A percentile compares a stretch with the other conserved stretches of the same genome.
These are phyloP conservation scores for Aspergillus sp. DNA, from an alignment of 2,329 filamentous ascomycete genomes.

Conservation along the genomic window DNA sequence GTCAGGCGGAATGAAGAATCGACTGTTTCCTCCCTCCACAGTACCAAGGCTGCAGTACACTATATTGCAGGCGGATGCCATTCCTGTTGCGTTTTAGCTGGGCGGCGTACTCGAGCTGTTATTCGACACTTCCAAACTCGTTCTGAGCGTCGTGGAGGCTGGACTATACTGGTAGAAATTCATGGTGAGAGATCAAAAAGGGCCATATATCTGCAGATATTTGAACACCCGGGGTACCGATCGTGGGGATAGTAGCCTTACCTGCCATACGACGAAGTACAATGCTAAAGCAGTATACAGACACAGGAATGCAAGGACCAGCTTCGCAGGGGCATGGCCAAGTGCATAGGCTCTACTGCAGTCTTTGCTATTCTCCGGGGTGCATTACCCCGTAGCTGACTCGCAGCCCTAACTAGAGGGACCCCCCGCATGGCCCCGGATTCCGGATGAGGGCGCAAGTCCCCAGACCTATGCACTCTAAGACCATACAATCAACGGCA, in stretches of 20 bases:
- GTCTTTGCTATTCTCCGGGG: not conserved
- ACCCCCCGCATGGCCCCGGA: not conserved
- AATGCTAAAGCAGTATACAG: not conserved
- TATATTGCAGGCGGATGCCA: not conserved
- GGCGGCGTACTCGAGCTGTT: not conserved
- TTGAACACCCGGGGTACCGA: too few relatives aligned
- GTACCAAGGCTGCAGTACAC: not conserved
- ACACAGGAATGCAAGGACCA: not conserved
- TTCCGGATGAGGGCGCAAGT: not conserved
- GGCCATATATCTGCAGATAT: not conserved
- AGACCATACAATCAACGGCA: not conserved
- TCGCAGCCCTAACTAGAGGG: not conserved
- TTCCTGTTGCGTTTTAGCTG: not conserved
- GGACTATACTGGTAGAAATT: not conserved
- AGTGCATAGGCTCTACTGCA: not conserved
- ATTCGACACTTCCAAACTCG: not conserved
- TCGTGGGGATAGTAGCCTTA: too few relatives aligned
- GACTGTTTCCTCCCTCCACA: too few relatives aligned
- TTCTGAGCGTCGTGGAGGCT: not conserved
- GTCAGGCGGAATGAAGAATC: too few relatives aligned
- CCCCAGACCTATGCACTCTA: not conserved
- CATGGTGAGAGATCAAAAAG: too few relatives aligned
- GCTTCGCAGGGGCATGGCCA: not conserved
- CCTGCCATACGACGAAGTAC: too few relatives aligned
- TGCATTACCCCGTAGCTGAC: not conserved